Evolutionary conservation across 1,284 basidiomycete genomes (phyloP), one percentile per base, ranked within the genome.

Genomic region (Trametes versicolor): DNA sequence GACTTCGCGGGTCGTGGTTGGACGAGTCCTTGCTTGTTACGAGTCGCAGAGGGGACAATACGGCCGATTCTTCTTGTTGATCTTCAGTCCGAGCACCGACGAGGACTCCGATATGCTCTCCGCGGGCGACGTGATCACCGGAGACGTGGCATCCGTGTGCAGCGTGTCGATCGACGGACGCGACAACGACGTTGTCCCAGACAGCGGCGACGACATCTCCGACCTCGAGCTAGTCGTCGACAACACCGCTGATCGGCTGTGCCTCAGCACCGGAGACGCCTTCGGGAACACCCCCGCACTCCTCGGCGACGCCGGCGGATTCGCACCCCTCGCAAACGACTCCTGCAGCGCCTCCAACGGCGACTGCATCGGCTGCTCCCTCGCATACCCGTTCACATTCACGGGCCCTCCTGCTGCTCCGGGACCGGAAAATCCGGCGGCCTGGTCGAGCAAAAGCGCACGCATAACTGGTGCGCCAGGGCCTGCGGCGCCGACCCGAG

Each of bases 201-300:
- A 58, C 13, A 56, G 50, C 4, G 55, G 59, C 10, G 61, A 60
- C 2, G 67, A 63, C 17, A 58, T n/a, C 9, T 57, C 66, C 13
- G 63, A 64, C 19, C 62, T 70, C 13, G 68, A 56, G 48, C 67
- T 66, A 12, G 68, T 66, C 13, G 68, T 64, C 15, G 68, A 68
- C 47, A 73, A 54, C 21, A 72, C 65, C 4, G 75, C 73, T 12
- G 75, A 76, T 6, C 71, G 69, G 50, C 72, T 74, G 51, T 72
- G 73, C 12, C 75, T 68, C 17, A 76, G 61, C 41, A 69, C 65
- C 15, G 63, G 56, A 13, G 66, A 58, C 23, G 65, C 45, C n/a
- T 37, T 34, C 12, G 68, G 50, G 58, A 65, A 63, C 43, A 51
- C 58, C 58, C 53, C 23, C 25, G 65, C 61, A 25, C 66, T 69